Evolutionary conservation across 306 rosid species (phyloP).

Genomic region (Prosopis cineraria): DNA sequence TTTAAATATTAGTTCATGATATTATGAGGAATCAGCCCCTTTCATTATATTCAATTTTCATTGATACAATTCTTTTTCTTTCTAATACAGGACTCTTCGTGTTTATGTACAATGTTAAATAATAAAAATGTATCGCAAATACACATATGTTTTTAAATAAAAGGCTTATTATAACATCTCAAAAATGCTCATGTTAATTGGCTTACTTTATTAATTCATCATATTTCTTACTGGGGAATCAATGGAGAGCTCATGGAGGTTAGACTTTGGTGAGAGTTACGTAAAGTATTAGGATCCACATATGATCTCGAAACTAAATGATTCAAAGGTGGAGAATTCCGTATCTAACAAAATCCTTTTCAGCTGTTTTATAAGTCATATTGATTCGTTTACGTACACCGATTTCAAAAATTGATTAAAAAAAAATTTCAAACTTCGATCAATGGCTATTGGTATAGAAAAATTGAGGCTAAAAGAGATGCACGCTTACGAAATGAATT

Average conservation of each 20-base stretch:
- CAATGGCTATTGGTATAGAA: not conserved
- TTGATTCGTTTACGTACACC: not conserved
- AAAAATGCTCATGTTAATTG: too few species aligned
- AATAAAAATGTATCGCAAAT: too few species aligned
- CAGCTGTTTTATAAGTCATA: not conserved
- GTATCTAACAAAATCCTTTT: not conserved
- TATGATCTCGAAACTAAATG: not conserved
- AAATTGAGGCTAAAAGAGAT: slow-evolving; percentile 36
- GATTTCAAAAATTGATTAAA: not conserved
- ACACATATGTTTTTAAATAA: too few species aligned
- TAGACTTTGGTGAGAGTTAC: not conserved
- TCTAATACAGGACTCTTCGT: too few species aligned
- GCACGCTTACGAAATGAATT: slow-evolving; percentile 29
- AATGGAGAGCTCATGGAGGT: too few species aligned
- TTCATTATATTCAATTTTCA: too few species aligned
- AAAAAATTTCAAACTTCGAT: not conserved
- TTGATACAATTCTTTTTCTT: too few species aligned
- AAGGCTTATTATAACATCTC: too few species aligned
- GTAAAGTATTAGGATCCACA: not conserved
- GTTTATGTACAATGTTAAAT: too few species aligned
- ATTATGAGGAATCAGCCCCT: too few species aligned
- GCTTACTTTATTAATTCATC: not conserved
- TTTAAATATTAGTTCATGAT: too few species aligned
- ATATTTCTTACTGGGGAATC: too few species aligned
- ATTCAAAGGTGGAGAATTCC: not conserved